These are phyloP conservation scores for Alliaria petiolata DNA, from an alignment of 345 rosid genomes.

Conservation along the genomic window DNA sequence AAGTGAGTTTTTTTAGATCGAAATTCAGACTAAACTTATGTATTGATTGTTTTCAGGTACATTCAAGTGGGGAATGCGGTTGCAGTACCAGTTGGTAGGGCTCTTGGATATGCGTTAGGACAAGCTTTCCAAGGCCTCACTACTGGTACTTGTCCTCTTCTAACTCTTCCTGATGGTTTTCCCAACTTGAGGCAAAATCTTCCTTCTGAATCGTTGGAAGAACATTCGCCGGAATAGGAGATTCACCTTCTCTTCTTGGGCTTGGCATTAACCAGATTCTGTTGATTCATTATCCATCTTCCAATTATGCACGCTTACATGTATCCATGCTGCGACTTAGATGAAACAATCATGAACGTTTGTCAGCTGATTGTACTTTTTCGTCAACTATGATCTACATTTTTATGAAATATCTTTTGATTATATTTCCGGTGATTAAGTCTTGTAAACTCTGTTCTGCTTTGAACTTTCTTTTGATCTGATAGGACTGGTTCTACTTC, in stretches of 20 bases:
- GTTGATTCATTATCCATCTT: neutral
- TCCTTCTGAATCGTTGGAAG: conserved; percentile 30
- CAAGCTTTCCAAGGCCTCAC: conserved; percentile 35
- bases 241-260: neutral
- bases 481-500: too few species aligned
- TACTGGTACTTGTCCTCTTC: conserved; percentile 26
- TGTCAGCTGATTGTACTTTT: neutral
- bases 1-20: too few species aligned
- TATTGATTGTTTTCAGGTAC: conserved; percentile 48
- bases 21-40: too few species aligned
- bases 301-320: neutral
- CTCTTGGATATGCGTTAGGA: conserved; percentile 56
- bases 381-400: neutral
- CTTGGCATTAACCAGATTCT: neutral
- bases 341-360: neutral
- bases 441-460: too few species aligned
- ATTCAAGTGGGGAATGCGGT: conserved; percentile 81
- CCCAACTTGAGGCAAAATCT: conserved; percentile 6
- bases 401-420: neutral
- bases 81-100: conserved; percentile 70
- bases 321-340: neutral
- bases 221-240: too few species aligned
- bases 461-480: too few species aligned
- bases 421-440: too few species aligned
- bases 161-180: conserved; percentile 38